These are phyloP conservation scores for Macrocybe sp. DNA, from an alignment of 1,284 basidiomycete genomes.

Conservation along the genomic window DNA sequence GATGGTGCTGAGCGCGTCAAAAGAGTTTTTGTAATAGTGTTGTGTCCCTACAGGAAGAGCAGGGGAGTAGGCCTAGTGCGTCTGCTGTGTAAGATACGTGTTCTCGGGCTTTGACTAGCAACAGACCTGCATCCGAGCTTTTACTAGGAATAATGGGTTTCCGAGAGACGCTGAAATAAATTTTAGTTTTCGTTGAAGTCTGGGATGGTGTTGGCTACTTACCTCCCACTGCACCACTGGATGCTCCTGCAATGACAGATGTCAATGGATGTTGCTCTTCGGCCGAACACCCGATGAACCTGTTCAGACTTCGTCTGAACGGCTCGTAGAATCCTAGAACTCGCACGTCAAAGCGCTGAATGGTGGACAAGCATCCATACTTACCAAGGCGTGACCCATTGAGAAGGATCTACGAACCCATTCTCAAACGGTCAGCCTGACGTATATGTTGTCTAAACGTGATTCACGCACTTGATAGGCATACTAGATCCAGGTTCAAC, in stretches of 20 bases:
- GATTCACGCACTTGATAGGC: slow-evolving; percentile 72
- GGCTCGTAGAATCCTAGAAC: slow-evolving; percentile 90
- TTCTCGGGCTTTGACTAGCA: background rate
- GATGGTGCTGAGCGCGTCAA: slow-evolving; percentile 80
- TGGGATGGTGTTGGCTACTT: slow-evolving; percentile 14
- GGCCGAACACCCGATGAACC: slow-evolving; percentile 57
- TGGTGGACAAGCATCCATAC: slow-evolving; percentile 15
- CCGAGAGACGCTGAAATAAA: slow-evolving; percentile 73
- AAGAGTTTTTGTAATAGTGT: slow-evolving; percentile 83
- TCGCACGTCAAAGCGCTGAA: background rate
- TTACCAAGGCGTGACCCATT: slow-evolving; percentile 92
- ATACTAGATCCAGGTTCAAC: slow-evolving; percentile 51
- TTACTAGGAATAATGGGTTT: slow-evolving; percentile 94
- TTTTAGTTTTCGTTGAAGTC: slow-evolving; percentile 1
- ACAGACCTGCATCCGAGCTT: slow-evolving; percentile 91
- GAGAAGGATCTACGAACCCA: slow-evolving; percentile 64
- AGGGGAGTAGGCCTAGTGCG: slow-evolving; percentile 83
- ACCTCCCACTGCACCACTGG: slow-evolving; percentile 90
- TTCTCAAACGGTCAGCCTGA: no score
- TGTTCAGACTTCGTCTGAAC: slow-evolving; percentile 73
- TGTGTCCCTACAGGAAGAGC: slow-evolving; percentile 92
- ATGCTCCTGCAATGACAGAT: slow-evolving; percentile 81
- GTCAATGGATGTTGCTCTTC: slow-evolving; percentile 68
- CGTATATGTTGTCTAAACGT: no score
- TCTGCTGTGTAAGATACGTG: slow-evolving; percentile 1